A percentile compares a stretch with the other conserved stretches of the same genome.
phyloP scores from a whole-genome alignment of 176 grass and related monocot genomes.

The Canna indica region DNA sequence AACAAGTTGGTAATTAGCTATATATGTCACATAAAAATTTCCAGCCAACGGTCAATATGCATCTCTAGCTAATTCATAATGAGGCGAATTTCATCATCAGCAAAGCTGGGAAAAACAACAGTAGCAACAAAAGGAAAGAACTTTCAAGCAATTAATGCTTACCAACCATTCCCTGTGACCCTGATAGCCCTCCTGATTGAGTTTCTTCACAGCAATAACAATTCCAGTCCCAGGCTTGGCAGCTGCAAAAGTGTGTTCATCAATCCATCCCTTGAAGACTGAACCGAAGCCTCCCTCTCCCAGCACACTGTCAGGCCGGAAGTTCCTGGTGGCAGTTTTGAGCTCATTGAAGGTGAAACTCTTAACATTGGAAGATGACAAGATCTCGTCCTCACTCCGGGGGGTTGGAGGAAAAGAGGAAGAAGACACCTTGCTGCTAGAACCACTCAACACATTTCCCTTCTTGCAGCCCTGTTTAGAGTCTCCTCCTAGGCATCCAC shows the following conservation, averaged over 20 bases:
- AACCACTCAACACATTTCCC: not conserved
- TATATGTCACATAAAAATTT: too few species aligned
- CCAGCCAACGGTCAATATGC: too few species aligned
- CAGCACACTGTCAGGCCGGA: conserved; percentile 2
- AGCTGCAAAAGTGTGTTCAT: not conserved
- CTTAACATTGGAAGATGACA: not conserved
- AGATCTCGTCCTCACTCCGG: not conserved
- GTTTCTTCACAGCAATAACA: conserved; percentile 4
- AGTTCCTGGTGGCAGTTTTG: conserved; percentile 8
- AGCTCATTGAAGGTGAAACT: conserved; percentile 1
- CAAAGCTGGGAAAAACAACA: not conserved
- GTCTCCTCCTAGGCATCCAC: not conserved
- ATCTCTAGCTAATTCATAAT: too few species aligned
- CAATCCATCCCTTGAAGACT: conserved; percentile 11
- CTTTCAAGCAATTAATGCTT: not conserved
- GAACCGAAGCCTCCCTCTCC: conserved; percentile 4
- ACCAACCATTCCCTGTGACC: conserved; percentile 10
- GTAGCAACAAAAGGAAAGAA: too few species aligned
- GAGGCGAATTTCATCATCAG: not conserved
- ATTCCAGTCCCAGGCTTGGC: conserved; percentile 4
- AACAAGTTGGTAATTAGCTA: too few species aligned
- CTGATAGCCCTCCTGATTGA: conserved; percentile 2
- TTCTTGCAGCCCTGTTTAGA: not conserved
- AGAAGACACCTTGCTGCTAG: conserved; percentile 10
- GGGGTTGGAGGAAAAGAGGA: not conserved